Evolutionary conservation across 495 filamentous ascomycete species (phyloP).

Genomic region (Xylaria curta): DNA sequence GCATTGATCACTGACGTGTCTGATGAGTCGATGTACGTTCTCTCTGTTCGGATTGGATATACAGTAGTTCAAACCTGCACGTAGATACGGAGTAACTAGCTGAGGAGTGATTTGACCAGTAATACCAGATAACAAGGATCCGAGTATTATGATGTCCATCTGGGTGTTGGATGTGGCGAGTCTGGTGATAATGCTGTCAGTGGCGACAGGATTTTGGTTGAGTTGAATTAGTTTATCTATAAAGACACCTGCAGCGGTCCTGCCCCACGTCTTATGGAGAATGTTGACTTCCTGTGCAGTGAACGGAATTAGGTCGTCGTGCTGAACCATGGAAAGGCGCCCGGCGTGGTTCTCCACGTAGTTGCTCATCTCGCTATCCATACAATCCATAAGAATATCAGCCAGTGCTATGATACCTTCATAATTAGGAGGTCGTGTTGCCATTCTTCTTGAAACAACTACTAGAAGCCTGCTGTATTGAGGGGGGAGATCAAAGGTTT

Average conservation of each 20-base stretch:
- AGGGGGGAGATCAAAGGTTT: conserved; percentile 45
- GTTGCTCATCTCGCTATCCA: conserved; percentile 57
- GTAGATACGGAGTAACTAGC: conserved; percentile 46
- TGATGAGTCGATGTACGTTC: conserved; percentile 42
- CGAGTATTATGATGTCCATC: conserved; percentile 45
- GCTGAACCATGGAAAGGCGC: conserved; percentile 35
- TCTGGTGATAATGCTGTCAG: conserved; percentile 50
- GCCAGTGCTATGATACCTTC: conserved; percentile 60
- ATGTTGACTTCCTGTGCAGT: conserved; percentile 49
- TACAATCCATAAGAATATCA: conserved; percentile 54
- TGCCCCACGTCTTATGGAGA: conserved; percentile 50
- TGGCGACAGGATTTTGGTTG: conserved; percentile 53
- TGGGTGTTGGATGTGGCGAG: conserved; percentile 45
- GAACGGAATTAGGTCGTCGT: conserved; percentile 43
- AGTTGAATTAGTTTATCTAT: conserved; percentile 57
- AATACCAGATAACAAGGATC: conserved; percentile 43
- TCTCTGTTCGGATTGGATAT: conserved; percentile 35
- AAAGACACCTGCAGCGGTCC: conserved; percentile 49
- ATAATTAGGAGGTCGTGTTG: conserved; percentile 58
- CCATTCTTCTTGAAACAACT: conserved; percentile 56
- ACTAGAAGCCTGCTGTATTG: conserved; percentile 52
- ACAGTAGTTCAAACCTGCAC: conserved; percentile 44
- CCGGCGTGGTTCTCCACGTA: conserved; percentile 46
- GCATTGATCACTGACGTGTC: conserved; percentile 47
- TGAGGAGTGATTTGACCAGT: conserved; percentile 42